phyloP scores from a whole-genome alignment of 1,139 yeast genomes.

The Citeromyces hawaiiensis region DNA sequence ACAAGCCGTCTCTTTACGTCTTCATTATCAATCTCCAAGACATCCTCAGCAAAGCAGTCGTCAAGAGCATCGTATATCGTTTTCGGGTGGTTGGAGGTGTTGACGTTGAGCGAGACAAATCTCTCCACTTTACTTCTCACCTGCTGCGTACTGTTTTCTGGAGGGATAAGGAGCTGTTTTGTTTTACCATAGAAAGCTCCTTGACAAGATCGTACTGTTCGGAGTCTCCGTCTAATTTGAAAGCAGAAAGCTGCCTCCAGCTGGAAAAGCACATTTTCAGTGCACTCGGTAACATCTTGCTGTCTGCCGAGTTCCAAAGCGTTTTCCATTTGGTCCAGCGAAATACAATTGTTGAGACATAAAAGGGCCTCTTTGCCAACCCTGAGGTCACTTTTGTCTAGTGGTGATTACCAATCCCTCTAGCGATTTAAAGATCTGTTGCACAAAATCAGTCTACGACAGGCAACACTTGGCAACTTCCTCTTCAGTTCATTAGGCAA shows the following conservation, averaged over 20 bases:
- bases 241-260: constrained; percentile 83
- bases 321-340: constrained; percentile 45
- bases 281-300: constrained; percentile 96
- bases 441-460: no score
- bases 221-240: constrained; percentile 49
- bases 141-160: constrained; percentile 18
- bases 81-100: constrained; percentile 78
- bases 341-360: constrained; percentile 6
- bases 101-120: constrained; percentile 69
- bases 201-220: constrained; percentile 79
- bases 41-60: constrained; percentile 66
- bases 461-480: no score
- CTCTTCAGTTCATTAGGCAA: no score
- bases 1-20: constrained; percentile 62
- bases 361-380: no score
- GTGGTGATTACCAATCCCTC: no score
- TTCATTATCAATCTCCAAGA: constrained; percentile 60
- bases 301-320: constrained; percentile 79
- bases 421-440: no score
- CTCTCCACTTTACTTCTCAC: constrained; percentile 58
- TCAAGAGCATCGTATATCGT: constrained; percentile 87
- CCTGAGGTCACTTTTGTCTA: no score
- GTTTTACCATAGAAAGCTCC: constrained; percentile 62
- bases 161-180: constrained; percentile 36
- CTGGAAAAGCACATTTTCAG: constrained; percentile 87